These are phyloP conservation scores for Lachnellula arida DNA, from an alignment of 2,329 filamentous ascomycete species.

Conservation along the genomic window DNA sequence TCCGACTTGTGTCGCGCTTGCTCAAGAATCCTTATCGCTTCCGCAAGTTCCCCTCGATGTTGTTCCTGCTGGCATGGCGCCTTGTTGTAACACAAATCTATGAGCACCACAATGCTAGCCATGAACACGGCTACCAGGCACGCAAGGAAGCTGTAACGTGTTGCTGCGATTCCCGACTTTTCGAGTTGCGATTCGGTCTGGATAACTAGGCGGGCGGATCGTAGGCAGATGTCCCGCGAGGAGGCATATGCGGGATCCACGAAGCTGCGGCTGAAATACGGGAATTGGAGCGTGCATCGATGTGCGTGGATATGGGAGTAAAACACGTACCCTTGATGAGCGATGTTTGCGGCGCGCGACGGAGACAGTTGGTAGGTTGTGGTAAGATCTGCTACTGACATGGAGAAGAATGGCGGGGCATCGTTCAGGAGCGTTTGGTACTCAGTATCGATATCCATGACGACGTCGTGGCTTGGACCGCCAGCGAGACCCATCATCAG, in stretches of 20 bases:
- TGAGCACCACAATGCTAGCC: slow-evolving; percentile 35
- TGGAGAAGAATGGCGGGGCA: slow-evolving; percentile 33
- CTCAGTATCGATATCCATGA: slow-evolving; percentile 32
- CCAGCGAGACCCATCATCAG: slow-evolving; percentile 13
- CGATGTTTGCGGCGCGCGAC: slow-evolving; percentile 19
- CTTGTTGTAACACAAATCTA: slow-evolving; percentile 33
- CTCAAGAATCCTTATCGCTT: slow-evolving; percentile 32
- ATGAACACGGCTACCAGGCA: slow-evolving; percentile 32
- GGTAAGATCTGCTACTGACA: slow-evolving; percentile 5
- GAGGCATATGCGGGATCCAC: slow-evolving; percentile 25
- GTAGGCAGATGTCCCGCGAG: slow-evolving; percentile 32
- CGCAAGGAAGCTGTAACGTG: slow-evolving; percentile 16
- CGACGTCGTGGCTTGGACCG: slow-evolving; percentile 21
- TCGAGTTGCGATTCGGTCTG: slow-evolving; percentile 24
- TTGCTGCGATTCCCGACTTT: slow-evolving; percentile 3
- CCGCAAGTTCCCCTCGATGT: slow-evolving; percentile 25
- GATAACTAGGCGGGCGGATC: slow-evolving; percentile 32
- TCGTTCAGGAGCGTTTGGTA: slow-evolving; percentile 29
- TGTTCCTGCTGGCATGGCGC: slow-evolving; percentile 23
- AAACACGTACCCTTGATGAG: slow-evolving; percentile 33
- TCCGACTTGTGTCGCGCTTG: slow-evolving; percentile 29
- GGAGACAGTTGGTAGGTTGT: slow-evolving; percentile 17
- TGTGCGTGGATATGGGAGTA: slow-evolving; percentile 32
- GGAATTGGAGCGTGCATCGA: slow-evolving; percentile 36
- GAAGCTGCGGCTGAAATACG: slow-evolving; percentile 28